phyloP scores from a whole-genome alignment of 768 basidiomycete genomes.

The Tylopilus rubrobrunneus region DNA sequence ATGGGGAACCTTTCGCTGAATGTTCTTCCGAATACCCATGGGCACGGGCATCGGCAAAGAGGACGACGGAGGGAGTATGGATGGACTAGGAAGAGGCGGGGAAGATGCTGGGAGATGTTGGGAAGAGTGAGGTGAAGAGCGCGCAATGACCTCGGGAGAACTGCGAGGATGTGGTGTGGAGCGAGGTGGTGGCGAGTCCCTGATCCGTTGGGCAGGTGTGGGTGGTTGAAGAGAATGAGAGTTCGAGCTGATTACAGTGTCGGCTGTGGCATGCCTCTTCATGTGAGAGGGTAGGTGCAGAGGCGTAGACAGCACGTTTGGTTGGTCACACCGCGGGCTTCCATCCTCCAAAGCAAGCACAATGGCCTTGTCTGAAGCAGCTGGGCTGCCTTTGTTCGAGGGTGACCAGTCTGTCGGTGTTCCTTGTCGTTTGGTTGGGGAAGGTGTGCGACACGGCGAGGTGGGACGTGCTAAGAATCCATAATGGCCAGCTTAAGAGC shows the following conservation, averaged over 20 bases:
- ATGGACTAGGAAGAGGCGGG: slow-evolving; percentile 13
- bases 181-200: slow-evolving; percentile 1
- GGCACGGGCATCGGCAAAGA: slow-evolving; percentile 6
- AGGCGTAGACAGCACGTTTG: not conserved
- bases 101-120: slow-evolving; percentile 8
- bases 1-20: slow-evolving; percentile 45
- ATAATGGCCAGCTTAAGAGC: not conserved
- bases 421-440: slow-evolving; percentile 13
- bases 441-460: slow-evolving; percentile 7
- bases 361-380: not conserved
- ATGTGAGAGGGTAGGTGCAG: slow-evolving; percentile 3
- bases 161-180: slow-evolving; percentile 4
- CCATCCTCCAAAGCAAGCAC: not conserved
- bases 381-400: slow-evolving; percentile 21
- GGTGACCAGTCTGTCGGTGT: slow-evolving; percentile 32
- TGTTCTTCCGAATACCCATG: slow-evolving; percentile 19
- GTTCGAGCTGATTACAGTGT: slow-evolving; percentile 5
- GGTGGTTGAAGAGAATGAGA: slow-evolving; percentile 22
- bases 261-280: slow-evolving; percentile 11
- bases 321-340: slow-evolving; percentile 1
- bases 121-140: slow-evolving; percentile 1
- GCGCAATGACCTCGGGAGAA: slow-evolving; percentile 5
- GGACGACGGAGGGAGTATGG: slow-evolving; percentile 5
- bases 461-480: not conserved
- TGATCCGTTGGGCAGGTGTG: slow-evolving; percentile 27